Percentiles rank a stretch among this genome's conserved stretches.
phyloP scores from a whole-genome alignment of 208 protist species.

The Leishmania tropica region DNA sequence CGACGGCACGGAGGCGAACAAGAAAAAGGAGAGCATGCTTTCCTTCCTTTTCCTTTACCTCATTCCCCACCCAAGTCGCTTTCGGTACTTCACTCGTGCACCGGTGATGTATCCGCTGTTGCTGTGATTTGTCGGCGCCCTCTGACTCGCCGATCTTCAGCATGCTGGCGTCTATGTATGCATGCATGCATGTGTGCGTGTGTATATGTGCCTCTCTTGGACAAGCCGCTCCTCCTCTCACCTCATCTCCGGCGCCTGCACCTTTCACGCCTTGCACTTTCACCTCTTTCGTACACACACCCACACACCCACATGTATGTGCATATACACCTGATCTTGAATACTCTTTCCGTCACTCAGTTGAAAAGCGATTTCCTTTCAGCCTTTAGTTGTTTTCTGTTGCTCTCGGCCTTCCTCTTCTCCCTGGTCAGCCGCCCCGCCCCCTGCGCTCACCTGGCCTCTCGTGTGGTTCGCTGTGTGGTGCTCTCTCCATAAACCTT shows the following conservation, averaged over 20 bases:
- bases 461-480: neutral
- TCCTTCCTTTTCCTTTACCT: neutral
- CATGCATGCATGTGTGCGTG: neutral
- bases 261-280: neutral
- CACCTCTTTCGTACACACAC: neutral
- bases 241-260: neutral
- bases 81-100: neutral
- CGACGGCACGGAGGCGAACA: neutral
- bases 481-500: conserved; percentile 1
- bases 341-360: neutral
- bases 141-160: neutral
- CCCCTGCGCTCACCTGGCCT: neutral
- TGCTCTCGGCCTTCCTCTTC: neutral
- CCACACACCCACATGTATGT: neutral
- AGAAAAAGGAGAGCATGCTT: no score
- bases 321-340: no score
- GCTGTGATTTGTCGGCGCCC: neutral
- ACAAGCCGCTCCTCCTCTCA: neutral
- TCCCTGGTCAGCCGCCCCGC: neutral
- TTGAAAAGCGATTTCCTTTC: conserved; percentile 3
- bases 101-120: neutral
- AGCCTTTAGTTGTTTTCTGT: neutral
- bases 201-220: neutral
- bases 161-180: neutral
- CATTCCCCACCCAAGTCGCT: neutral